Base-by-base conservation (phyloP, 495 filamentous ascomycete genomes). In the Cercophora samala region DNA sequence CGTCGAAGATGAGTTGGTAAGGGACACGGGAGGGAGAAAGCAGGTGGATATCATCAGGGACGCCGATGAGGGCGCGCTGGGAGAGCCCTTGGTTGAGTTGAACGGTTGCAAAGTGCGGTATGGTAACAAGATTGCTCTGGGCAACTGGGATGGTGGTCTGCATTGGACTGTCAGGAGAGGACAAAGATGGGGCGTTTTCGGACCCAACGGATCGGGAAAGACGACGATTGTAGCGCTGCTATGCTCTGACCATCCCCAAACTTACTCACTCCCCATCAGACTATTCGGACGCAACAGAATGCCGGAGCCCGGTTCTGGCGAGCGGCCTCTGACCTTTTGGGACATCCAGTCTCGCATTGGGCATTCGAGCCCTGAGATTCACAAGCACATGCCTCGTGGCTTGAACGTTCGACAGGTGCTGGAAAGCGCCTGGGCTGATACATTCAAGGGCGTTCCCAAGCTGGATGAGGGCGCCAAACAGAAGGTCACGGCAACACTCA, bases 221-320 rank as follows among this genome's bases (percentile, higher is more conserved):
- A 98, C 95, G 0, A 99, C 95, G 0, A 82, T 99, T 60, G 84
- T 97, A 18, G 95, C 93, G 2, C 81, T 99, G 17, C 90, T 99
- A 68, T 95, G 91, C 46, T 97, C 93, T 3, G 95, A 99, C 73
- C 95, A 99, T 68, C 95, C 95, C 0, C 93, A 97, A 75, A 86
- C 93, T 1, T 99, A 98, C 75, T 92, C 92, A 3, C 85, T 91
- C 24, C 93, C 93, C 18, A 89, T 99, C 60, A 87, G 86, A 67
- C 80, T 97, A 51, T 97, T 99, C 69, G 91, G 92, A 2, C 88
- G 88, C 23, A 89, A 89, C 56, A 86, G 95, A 9, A 83, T 97
- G 2, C 93, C 93, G 0, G 84, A 88, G 60, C 83, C 82, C 0
- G 79, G 78, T 0, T 82, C 80, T 0, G 93, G 90, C 17, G 72